Base-by-base conservation (phyloP, 2,329 filamentous ascomycete species). In the Cladophialophora immunda region DNA sequence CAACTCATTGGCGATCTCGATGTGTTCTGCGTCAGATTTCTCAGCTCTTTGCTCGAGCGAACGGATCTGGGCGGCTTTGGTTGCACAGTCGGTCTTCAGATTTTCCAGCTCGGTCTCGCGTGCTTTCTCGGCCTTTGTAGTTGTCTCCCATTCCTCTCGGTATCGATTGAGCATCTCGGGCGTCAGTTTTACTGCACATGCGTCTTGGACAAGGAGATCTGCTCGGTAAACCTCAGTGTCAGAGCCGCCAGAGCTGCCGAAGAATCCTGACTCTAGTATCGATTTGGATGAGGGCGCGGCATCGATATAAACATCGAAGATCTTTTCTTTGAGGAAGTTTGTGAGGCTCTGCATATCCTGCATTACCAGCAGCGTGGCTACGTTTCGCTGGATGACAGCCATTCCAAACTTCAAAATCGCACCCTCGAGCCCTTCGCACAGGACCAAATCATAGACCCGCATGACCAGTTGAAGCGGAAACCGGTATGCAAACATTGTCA, bases 281-380 rank as follows among this genome's bases (percentile, higher is more conserved):
- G 93, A 97, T 58, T 90, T 93, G n/a, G 93, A 90, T 2, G 93
- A 97, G 0, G 95, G 95, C 7, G 93, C 88, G 73, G 93, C 92
- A 79, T 99, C 95, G 70, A 99, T 97, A 78, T 99, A 99, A 45
- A 93, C 93, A 75, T 99, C 95, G 71, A 99, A 99, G 0, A 99
- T 76, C 72, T 91, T 92, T 78, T 99, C 95, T 77, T 97, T 97
- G 29, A 99, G 84, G 80, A 96, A 97, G 3, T 87, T 91, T 0
- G 93, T 97, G 57, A 99, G 85, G 50, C 92, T 88, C 57, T 89
- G 85, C 93, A 99, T 98, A 75, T 98, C 95, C 50, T 91, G 91
- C 86, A 98, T 94, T 25, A 81, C 87, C 41, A 98, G 85, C 5
- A 99, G 81, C 0, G 90, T 85, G 25, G 89, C 81, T 0, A 91